Percentiles rank a stretch among this genome's conserved stretches.
phyloP scores from a whole-genome alignment of 179 eudicot genomes.

The Corrigiola litoralis region DNA sequence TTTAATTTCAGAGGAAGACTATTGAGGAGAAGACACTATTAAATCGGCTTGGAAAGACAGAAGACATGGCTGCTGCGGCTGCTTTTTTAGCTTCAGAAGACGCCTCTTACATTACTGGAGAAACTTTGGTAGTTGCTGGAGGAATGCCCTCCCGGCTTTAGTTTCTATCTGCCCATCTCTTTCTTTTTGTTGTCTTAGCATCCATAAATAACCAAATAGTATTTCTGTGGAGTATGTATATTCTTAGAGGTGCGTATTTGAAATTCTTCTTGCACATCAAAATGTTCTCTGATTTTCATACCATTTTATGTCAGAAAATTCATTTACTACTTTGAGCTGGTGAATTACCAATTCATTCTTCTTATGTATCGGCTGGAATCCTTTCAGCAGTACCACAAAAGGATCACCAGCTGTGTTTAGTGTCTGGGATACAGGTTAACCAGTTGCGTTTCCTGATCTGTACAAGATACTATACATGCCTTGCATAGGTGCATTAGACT shows the following conservation, averaged over 20 bases:
- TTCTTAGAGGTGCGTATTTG: too few relatives aligned
- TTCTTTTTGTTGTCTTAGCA: neutral
- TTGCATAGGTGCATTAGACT: too few relatives aligned
- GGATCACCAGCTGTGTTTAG: too few relatives aligned
- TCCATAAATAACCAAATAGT: neutral
- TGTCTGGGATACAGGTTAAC: too few relatives aligned
- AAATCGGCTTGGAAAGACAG: slow-evolving; percentile 75
- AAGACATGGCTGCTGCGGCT: slow-evolving; percentile 81
- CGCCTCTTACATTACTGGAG: slow-evolving; percentile 90
- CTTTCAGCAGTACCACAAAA: too few relatives aligned
- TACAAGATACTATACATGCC: too few relatives aligned
- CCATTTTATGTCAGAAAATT: too few relatives aligned
- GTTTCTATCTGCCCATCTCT: neutral
- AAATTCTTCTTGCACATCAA: too few relatives aligned
- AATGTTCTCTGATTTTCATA: neutral
- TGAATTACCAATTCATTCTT: too few relatives aligned
- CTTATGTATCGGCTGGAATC: too few relatives aligned
- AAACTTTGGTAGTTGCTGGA: slow-evolving; percentile 77
- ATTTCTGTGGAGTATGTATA: neutral
- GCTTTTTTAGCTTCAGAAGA: slow-evolving; percentile 87
- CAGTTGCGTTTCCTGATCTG: too few relatives aligned
- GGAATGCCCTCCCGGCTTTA: slow-evolving; percentile 76
- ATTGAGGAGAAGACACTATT: slow-evolving; percentile 58
- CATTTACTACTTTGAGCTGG: too few relatives aligned
- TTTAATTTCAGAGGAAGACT: slow-evolving; percentile 44